phyloP scores from a whole-genome alignment of 1,139 yeast genomes.

The Keqinozyma sinolaborantium region DNA sequence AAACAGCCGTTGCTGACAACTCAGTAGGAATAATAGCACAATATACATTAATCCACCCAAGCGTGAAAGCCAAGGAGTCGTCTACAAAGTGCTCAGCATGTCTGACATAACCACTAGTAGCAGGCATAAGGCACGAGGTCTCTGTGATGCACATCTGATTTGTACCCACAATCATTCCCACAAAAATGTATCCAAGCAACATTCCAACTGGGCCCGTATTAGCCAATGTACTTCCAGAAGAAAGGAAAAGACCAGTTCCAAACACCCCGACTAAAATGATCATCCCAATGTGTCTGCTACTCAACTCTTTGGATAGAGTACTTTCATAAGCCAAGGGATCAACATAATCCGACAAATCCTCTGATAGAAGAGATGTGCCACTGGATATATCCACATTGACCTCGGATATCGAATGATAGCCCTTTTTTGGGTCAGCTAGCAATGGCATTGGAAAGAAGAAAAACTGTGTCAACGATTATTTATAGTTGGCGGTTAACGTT shows the following conservation, averaged over 20 bases:
- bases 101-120: constrained; percentile 55
- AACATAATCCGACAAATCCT: no score
- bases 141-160: constrained; percentile 61
- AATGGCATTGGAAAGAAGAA: no score
- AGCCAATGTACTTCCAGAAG: constrained; percentile 65
- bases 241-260: constrained; percentile 54
- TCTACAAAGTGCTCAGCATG: constrained; percentile 57
- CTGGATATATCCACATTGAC: no score
- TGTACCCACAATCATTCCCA: constrained; percentile 44
- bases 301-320: constrained; percentile 28
- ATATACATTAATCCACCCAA: constrained; percentile 60
- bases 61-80: constrained; percentile 56
- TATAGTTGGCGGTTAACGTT: no score
- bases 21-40: constrained; percentile 39
- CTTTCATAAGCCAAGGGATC: constrained; percentile 12
- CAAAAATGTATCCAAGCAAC: constrained; percentile 44
- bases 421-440: no score
- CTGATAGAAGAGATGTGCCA: no score
- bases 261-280: constrained; percentile 43
- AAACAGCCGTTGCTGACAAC: constrained; percentile 39
- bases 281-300: constrained; percentile 39
- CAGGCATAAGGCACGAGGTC: constrained; percentile 56
- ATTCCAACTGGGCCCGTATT: constrained; percentile 65
- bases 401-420: no score
- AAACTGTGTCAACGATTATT: no score